Base-by-base conservation (phyloP, 805 yeast species). In the Gaillardinia entomophila region DNA sequence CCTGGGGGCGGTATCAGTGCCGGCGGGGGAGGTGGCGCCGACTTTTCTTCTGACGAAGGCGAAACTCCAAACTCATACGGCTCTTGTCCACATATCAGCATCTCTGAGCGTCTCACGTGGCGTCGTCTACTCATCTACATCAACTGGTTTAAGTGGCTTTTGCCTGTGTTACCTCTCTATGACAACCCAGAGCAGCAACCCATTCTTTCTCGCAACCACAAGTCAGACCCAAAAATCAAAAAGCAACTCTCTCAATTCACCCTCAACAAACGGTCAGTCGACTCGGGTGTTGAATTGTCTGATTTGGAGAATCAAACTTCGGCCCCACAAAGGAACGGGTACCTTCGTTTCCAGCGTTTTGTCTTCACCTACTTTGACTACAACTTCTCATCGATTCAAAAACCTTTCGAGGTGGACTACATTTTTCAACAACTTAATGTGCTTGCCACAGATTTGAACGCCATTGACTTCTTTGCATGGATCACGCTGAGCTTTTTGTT, bases 11-110 rank as follows among this genome's bases (percentile, higher is more conserved):
- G 41, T 29, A 14, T 52, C 12, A 43, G 42, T 16, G 44, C 53
- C 35, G 60, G 59, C 8, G 57, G 52, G 19, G 59, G 59, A 16
- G 57, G 45, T 3, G 58, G 60, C 3, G 45, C 48, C 40, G 54
- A 44, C 28, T 55, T 43, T 28, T 19, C 22, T 10, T 19, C 22
- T 19, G 22, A 19, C 10, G 22, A 19, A 19, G 22, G 10, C 22
- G n/a, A n/a, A n/a, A n/a, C n/a, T n/a, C n/a, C n/a, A n/a, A n/a
- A n/a, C n/a, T n/a, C n/a, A n/a, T n/a, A n/a, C n/a, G n/a, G n/a
- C n/a, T n/a, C n/a, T n/a, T 19, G 22, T 10, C 15, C 24, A 10
- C 22, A 6, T 19, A 31, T 14, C 19, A 19, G 8, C 16, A 28
- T 12, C 26, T n/a, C n/a, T n/a, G n/a, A n/a, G n/a, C n/a, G n/a